These are phyloP conservation scores for Dendrobium catenatum DNA, from an alignment of 106 monocot species.

Conservation along the genomic window DNA sequence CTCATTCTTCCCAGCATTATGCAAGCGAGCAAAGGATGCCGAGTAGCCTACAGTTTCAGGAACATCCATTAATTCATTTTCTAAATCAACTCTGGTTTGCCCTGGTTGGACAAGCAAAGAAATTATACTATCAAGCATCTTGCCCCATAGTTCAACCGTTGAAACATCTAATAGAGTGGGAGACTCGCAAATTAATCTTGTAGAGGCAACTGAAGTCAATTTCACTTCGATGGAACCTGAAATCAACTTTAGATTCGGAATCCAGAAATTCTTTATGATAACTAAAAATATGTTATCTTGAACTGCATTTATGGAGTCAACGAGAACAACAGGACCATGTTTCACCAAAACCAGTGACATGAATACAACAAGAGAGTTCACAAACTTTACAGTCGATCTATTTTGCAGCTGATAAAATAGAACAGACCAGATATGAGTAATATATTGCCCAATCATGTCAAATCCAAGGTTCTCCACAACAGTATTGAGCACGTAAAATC, in stretches of 20 bases:
- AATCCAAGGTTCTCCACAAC: conserved; percentile 76
- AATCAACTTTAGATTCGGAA: conserved; percentile 69
- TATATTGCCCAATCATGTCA: conserved; percentile 56
- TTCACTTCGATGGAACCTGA: conserved; percentile 74
- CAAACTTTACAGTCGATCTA: conserved; percentile 49
- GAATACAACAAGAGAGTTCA: conserved; percentile 75
- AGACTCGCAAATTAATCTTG: conserved; percentile 78
- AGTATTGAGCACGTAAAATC: conserved; percentile 91
- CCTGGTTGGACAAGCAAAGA: conserved; percentile 55
- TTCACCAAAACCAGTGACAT: conserved; percentile 93
- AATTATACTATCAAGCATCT: conserved; percentile 70
- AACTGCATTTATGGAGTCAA: conserved; percentile 71
- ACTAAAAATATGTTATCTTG: conserved; percentile 55
- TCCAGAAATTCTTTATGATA: conserved; percentile 82
- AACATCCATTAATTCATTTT: conserved; percentile 46
- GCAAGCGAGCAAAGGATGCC: conserved; percentile 71
- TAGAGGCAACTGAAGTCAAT: conserved; percentile 77
- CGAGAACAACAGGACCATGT: conserved; percentile 59
- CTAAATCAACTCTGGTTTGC: conserved; percentile 42
- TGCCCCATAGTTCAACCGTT: conserved; percentile 60
- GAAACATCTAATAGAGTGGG: conserved; percentile 56
- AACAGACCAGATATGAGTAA: conserved; percentile 54
- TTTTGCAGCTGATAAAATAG: conserved; percentile 67
- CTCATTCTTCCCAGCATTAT: conserved; percentile 87
- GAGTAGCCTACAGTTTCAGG: conserved; percentile 58